These are phyloP conservation scores for Cryptococcus sp. DNA, from an alignment of 1,284 basidiomycete genomes.

Conservation along the genomic window DNA sequence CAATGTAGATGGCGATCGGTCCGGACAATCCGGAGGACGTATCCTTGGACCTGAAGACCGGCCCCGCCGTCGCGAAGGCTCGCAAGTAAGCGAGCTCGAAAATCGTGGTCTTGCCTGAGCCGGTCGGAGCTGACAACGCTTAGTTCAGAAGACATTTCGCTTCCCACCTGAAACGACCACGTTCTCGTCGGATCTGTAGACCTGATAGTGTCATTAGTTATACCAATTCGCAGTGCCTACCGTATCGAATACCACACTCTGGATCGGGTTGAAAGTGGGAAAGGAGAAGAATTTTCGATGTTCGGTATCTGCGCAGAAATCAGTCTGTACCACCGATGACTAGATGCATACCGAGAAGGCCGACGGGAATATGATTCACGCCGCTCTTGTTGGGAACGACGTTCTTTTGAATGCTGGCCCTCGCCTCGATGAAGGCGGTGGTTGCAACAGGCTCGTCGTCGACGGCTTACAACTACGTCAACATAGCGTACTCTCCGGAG, in stretches of 20 bases:
- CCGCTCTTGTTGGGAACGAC: constrained; percentile 52
- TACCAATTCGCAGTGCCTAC: constrained; percentile 55
- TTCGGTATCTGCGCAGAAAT: constrained; percentile 65
- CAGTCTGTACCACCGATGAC: neutral
- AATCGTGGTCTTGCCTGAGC: constrained; percentile 88
- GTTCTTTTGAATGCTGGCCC: constrained; percentile 6
- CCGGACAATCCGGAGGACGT: constrained; percentile 50
- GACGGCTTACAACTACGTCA: neutral
- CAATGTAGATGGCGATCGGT: constrained; percentile 77
- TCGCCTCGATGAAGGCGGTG: constrained; percentile 13
- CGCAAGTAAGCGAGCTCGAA: constrained; percentile 89
- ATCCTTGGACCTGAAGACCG: neutral
- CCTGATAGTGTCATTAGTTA: constrained; percentile 54
- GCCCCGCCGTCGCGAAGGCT: constrained; percentile 57
- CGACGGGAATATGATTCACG: constrained; percentile 33
- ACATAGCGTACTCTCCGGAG: neutral
- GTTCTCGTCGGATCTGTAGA: constrained; percentile 70
- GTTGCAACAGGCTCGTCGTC: constrained; percentile 19
- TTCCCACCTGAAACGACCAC: constrained; percentile 74
- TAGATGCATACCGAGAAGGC: neutral
- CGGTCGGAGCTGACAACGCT: constrained; percentile 71
- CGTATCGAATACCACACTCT: constrained; percentile 75
- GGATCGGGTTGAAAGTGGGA: constrained; percentile 84
- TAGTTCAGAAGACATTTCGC: constrained; percentile 10
- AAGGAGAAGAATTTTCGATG: constrained; percentile 83